Percentiles rank a stretch among this genome's conserved stretches.
Evolutionary conservation across 495 filamentous ascomycete genomes (phyloP).

Genomic region (Aspergillus avenaceus): DNA sequence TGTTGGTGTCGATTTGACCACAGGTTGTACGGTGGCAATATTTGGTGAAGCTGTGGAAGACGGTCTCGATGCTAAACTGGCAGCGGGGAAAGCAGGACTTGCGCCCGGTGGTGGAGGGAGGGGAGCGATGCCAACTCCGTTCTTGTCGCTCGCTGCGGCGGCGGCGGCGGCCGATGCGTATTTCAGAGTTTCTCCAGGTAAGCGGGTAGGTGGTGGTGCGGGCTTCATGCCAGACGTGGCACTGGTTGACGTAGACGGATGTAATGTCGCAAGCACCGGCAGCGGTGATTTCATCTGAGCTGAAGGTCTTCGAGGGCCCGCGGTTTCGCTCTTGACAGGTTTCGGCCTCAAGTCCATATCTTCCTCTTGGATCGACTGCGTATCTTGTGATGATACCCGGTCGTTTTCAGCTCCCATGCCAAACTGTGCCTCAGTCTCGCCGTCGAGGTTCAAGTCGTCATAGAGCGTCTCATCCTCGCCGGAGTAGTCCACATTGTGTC

Average conservation of each 20-base stretch:
- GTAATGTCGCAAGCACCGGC: constrained; percentile 80
- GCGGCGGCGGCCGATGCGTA: constrained; percentile 96
- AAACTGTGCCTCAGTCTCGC: constrained; percentile 77
- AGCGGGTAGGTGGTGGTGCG: constrained; percentile 76
- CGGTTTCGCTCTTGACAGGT: constrained; percentile 36
- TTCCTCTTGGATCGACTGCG: constrained; percentile 88
- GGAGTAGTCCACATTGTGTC: constrained; percentile 76
- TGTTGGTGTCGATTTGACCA: constrained; percentile 36
- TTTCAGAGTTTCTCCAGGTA: constrained; percentile 86
- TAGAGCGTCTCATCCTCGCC: constrained; percentile 92
- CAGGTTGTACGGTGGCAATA: constrained; percentile 50
- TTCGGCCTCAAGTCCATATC: constrained; percentile 59
- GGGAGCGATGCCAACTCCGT: constrained; percentile 81
- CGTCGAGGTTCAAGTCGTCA: constrained; percentile 87
- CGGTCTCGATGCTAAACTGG: constrained; percentile 40
- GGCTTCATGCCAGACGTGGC: constrained; percentile 82
- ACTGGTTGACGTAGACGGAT: constrained; percentile 47
- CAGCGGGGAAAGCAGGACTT: constrained; percentile 41
- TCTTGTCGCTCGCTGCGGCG: constrained; percentile 88
- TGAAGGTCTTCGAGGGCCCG: constrained; percentile 69
- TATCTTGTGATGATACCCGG: constrained; percentile 88
- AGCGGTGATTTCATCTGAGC: constrained; percentile 91
- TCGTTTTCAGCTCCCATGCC: constrained; percentile 82
- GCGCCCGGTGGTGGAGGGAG: constrained; percentile 81
- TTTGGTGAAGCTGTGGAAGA: constrained; percentile 52